Percentiles rank a stretch among this genome's conserved stretches.
Evolutionary conservation across 352 stramenopile genomes (phyloP).

Genomic region (Globisporangium lucens): DNA sequence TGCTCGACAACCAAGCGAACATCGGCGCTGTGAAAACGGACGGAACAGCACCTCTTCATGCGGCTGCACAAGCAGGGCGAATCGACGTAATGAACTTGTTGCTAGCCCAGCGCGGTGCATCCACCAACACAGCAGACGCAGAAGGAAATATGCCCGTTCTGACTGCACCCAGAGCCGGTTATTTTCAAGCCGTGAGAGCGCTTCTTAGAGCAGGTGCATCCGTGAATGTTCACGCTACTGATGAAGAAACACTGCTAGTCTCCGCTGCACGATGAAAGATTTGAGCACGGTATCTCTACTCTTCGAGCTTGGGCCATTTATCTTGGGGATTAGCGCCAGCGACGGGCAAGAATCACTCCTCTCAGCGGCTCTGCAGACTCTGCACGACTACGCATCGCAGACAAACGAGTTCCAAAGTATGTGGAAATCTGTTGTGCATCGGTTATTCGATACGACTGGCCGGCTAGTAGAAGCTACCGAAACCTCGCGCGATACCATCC

Average conservation of each 20-base stretch:
- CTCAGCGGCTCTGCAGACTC: not conserved
- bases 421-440: not conserved
- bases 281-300: not conserved
- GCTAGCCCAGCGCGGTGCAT: no score
- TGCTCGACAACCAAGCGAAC: no score
- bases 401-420: slow-evolving; percentile 1
- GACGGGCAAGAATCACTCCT: not conserved
- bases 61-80: no score
- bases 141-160: not conserved
- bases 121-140: no score
- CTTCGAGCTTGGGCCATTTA: not conserved
- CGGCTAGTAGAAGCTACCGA: no score
- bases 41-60: no score
- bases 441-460: not conserved
- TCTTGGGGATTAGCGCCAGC: not conserved
- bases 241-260: slow-evolving; percentile 8
- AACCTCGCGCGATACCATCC: not conserved
- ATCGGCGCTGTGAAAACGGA: no score
- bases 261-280: not conserved
- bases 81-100: no score
- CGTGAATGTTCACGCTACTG: not conserved
- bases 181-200: not conserved
- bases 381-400: not conserved
- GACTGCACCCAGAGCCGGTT: not conserved
- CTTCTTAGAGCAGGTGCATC: not conserved